Percentiles rank a stretch among this genome's conserved stretches.
These are phyloP conservation scores for Aspergillus awamori DNA, from an alignment of 2,329 filamentous ascomycete genomes.

Conservation along the genomic window DNA sequence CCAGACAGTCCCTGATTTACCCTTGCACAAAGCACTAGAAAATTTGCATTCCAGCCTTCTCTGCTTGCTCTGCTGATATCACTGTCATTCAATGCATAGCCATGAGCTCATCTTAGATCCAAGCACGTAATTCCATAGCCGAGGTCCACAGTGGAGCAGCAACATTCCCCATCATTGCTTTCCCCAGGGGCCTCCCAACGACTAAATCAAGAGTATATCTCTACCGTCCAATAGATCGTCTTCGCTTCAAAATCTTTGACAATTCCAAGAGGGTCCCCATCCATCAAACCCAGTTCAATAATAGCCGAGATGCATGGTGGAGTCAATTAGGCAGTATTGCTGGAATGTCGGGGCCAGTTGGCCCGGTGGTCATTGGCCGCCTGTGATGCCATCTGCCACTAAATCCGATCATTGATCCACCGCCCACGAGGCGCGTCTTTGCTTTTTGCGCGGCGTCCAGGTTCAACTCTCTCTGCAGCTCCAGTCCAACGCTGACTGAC, in stretches of 20 bases:
- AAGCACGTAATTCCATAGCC: slow-evolving; percentile 14
- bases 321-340: not conserved
- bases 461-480: not conserved
- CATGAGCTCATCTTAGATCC: slow-evolving; percentile 17
- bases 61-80: not conserved
- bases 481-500: not conserved
- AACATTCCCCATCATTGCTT: not conserved
- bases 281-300: not conserved
- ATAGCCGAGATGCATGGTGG: not conserved
- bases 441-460: not conserved
- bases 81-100: not conserved
- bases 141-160: not conserved
- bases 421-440: not conserved
- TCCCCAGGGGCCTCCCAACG: not conserved
- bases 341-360: not conserved
- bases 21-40: no score
- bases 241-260: no score
- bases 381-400: slow-evolving; percentile 17
- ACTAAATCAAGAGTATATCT: not conserved
- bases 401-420: slow-evolving; percentile 6
- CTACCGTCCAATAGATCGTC: not conserved
- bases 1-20: not conserved
- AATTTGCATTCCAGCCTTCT: no score
- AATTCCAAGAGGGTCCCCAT: not conserved
- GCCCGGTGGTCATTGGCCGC: slow-evolving; percentile 9